Base-by-base conservation (phyloP, 768 basidiomycete genomes). In the Ramaria rubella region DNA sequence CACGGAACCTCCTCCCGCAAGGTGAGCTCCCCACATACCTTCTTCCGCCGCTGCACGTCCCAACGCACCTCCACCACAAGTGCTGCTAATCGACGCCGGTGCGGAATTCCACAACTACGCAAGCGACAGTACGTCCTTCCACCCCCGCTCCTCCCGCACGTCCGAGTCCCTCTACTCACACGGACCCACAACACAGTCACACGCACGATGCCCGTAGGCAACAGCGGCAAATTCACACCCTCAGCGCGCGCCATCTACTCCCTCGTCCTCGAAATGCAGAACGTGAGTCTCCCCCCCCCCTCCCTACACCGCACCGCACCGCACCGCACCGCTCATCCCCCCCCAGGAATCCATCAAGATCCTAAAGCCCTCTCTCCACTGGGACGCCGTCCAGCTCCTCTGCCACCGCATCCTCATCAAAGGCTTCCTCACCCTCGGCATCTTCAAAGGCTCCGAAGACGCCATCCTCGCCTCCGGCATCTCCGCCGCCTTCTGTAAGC, bases 1-100 rank as follows among this genome's bases (percentile, higher is more conserved):
- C 69, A 8, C 75, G 72, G 50, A 67, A 76, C 15, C 61, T 86
- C 49, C 61, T 71, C 30, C 84, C 86, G 0, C 83, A 56, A 44
- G 52, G 52, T 43, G 43, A 23, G 15, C 12, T 12, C 15, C n/a
- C 7, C 14, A 42, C 17, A 8, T n/a, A n/a, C 40, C 9, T 42
- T 14, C 40, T 5, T 6, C 15, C 15, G 4, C 5, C 6, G 15
- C 19, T 40, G 38, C 38, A 89, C 61, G 33, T 50, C 19, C 31
- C 36, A 23, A 21, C 59, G 15, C 69, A 71, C 61, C 52, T 66
- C 11, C 70, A 73, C 4, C 73, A 73, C 1, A 5, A 67, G 87
- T 95, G 6, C 75, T 95, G 4, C 79, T 95, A 30, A 94, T 95
- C 60, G 95, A 98, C 63, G 95, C 95, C 1, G 94, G 94, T 0